Conservation (phyloP, 2,329 filamentous ascomycete species). For the Ceratocystis destructans region DNA sequence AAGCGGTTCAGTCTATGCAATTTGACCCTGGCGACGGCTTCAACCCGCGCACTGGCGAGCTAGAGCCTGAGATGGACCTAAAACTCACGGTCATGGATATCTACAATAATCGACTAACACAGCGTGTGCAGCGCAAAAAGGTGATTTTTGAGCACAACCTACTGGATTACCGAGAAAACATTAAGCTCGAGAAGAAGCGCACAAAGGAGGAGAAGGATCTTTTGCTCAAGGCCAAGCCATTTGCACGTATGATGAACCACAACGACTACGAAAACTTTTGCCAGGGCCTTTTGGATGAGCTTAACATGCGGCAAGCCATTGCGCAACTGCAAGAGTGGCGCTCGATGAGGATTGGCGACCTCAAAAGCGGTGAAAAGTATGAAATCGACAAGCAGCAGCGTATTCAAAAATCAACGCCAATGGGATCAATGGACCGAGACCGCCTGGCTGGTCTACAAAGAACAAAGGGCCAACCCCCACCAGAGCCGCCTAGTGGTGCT, state of each 20-base stretch:
- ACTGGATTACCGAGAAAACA: conserved; percentile 86
- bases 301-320: conserved; percentile 83
- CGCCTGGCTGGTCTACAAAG: conserved; percentile 58
- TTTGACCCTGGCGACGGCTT: conserved; percentile 93
- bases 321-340: conserved; percentile 89
- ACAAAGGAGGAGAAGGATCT: conserved; percentile 91
- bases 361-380: conserved; percentile 80
- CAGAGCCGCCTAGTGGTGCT: conserved; percentile 60
- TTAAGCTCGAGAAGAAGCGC: conserved; percentile 78
- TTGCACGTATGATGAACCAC: conserved; percentile 91
- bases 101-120: conserved; percentile 83
- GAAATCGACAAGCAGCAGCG: conserved; percentile 74
- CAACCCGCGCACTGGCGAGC: conserved; percentile 66
- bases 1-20: conserved; percentile 95
- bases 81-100: conserved; percentile 98
- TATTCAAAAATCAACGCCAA: conserved; percentile 53
- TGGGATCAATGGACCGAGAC: conserved; percentile 74
- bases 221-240: conserved; percentile 86
- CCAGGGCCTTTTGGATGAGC: conserved; percentile 75
- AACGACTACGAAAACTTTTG: conserved; percentile 78
- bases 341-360: conserved; percentile 64
- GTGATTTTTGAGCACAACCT: conserved; percentile 92
- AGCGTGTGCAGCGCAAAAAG: conserved; percentile 86
- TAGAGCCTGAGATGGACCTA: conserved; percentile 91
- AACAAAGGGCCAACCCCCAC: conserved; percentile 50